phyloP scores from a whole-genome alignment of 257 asterid species.

The Solanum sejunctum region DNA sequence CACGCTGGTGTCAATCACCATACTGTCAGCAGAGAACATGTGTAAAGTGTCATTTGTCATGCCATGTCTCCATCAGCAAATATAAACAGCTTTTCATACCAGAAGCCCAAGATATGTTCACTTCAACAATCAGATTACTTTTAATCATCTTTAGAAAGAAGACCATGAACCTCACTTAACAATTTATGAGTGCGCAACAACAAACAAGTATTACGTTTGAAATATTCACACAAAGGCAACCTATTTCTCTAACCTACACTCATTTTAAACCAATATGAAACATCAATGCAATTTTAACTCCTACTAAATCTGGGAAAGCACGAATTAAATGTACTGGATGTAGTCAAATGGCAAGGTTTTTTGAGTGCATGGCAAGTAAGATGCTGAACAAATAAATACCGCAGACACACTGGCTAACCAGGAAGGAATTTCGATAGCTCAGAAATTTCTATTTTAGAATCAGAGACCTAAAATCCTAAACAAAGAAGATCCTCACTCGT shows the following conservation, averaged over 20 bases:
- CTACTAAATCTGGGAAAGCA: background rate
- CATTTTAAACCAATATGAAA: background rate
- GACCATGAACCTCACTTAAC: background rate
- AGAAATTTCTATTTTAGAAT: background rate
- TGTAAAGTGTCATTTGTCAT: background rate
- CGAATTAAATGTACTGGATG: background rate
- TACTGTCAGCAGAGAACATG: slow-evolving; percentile 18
- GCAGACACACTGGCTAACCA: background rate
- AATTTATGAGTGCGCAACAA: background rate
- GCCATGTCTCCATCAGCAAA: background rate
- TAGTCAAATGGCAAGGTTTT: background rate
- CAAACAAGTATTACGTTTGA: background rate
- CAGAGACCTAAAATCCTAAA: background rate
- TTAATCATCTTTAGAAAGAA: background rate
- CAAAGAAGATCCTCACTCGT: slow-evolving; percentile 45
- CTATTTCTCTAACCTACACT: background rate
- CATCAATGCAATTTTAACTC: background rate
- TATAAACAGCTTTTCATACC: background rate
- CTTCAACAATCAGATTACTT: background rate
- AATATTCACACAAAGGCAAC: background rate
- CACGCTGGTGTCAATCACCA: slow-evolving; percentile 47
- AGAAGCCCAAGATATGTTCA: background rate
- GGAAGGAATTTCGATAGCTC: background rate
- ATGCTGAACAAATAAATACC: background rate
- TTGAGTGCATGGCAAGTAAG: background rate